These are phyloP conservation scores for Agaricus subrufescens DNA, from an alignment of 768 basidiomycete genomes.

Conservation along the genomic window DNA sequence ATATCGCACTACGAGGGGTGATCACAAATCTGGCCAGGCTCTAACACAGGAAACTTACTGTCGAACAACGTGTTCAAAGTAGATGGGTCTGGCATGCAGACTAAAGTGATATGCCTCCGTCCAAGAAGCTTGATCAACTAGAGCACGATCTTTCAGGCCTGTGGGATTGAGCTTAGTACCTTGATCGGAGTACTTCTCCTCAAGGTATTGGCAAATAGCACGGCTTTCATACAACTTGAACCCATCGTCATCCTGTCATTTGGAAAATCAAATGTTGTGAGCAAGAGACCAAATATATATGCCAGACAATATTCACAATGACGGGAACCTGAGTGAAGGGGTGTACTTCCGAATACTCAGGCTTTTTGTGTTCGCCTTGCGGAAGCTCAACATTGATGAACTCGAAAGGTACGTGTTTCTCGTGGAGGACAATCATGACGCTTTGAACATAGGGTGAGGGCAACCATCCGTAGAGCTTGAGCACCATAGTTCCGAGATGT, in stretches of 20 bases:
- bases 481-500: not conserved
- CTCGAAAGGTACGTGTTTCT: conserved; percentile 48
- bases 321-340: not conserved
- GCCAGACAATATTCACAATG: not conserved
- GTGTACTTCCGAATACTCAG: not conserved
- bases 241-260: conserved; percentile 42
- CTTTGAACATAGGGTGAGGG: conserved; percentile 39
- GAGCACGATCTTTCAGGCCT: conserved; percentile 23
- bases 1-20: no score
- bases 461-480: conserved; percentile 30
- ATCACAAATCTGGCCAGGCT: conserved; percentile 2
- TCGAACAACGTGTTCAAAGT: conserved; percentile 43
- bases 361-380: conserved; percentile 35
- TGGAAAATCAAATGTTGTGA: not conserved
- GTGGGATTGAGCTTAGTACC: conserved; percentile 42
- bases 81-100: conserved; percentile 23
- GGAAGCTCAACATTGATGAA: conserved; percentile 34
- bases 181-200: conserved; percentile 39
- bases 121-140: conserved; percentile 35
- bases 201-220: conserved; percentile 50
- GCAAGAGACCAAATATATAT: no score
- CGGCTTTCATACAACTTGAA: conserved; percentile 52
- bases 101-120: conserved; percentile 46
- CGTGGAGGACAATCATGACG: conserved; percentile 41
- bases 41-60: conserved; percentile 22